A percentile compares a stretch with the other conserved stretches of the same genome.
These are phyloP conservation scores for Venturia asperata DNA, from an alignment of 2,329 filamentous ascomycete species.

Conservation along the genomic window DNA sequence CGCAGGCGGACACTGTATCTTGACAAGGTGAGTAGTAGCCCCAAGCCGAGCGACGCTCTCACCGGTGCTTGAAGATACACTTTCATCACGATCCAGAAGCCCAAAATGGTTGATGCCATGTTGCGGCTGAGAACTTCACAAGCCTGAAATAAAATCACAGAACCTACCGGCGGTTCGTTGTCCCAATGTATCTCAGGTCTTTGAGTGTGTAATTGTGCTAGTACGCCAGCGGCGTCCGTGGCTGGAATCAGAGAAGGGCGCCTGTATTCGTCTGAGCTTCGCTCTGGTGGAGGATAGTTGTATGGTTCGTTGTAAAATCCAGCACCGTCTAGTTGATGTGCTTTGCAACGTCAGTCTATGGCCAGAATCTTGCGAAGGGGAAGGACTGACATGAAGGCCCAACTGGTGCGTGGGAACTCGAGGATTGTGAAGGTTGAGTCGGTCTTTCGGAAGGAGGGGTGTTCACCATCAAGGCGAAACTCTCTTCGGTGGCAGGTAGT, in stretches of 20 bases:
- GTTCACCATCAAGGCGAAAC: constrained; percentile 93
- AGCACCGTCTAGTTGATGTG: constrained; percentile 11
- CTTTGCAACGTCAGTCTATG: neutral
- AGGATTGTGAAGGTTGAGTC: constrained; percentile 43
- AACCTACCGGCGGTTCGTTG: constrained; percentile 59
- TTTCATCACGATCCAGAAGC: neutral
- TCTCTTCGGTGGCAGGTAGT: constrained; percentile 95
- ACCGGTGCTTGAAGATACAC: neutral
- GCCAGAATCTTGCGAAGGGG: neutral
- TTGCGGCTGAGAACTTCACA: neutral
- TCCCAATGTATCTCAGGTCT: constrained; percentile 73
- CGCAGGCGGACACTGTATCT: neutral
- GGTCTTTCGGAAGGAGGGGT: constrained; percentile 71
- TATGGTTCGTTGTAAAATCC: constrained; percentile 51
- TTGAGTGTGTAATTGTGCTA: constrained; percentile 77
- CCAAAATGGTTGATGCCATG: neutral
- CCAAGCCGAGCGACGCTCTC: neutral
- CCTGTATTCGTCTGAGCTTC: constrained; percentile 61
- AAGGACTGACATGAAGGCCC: neutral
- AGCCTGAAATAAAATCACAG: neutral
- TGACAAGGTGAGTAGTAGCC: neutral
- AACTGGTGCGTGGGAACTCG: constrained; percentile 22
- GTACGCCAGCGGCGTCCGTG: constrained; percentile 73
- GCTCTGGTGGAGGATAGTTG: constrained; percentile 60
- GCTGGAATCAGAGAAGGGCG: constrained; percentile 58